Base-by-base conservation (phyloP, 208 protist genomes). In the Trypanosoma scelopori region DNA sequence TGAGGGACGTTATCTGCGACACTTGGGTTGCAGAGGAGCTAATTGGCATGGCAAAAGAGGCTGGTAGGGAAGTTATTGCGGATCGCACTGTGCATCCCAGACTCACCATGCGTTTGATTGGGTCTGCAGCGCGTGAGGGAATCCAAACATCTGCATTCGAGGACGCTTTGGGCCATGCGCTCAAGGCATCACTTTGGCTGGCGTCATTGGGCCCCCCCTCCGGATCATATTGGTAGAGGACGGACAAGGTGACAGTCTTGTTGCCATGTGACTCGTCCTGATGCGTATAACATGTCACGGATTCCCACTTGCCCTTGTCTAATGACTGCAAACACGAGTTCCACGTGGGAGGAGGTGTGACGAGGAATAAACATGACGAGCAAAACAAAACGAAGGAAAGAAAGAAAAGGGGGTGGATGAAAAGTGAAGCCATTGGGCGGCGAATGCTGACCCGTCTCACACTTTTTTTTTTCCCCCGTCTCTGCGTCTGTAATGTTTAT, bases 1-100 rank as follows among this genome's bases (percentile, higher is more conserved):
- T 93, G 15, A 58, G 81, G 7, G 83, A 89, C 25, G 61, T 93
- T n/a, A 81, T 93, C 55, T 65, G 79, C 37, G 90, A 95, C 59
- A 15, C 59, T 13, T 95, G 86, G 85, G 90, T 95, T 52, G 76
- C 77, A 47, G 90, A 95, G 55, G 85, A 95, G 56, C 85, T 95
- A 22, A 69, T 93, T 32, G 79, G 68, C 22, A 69, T 91, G 46
- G 83, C 74, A 16, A 71, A 74, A 49, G 79, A 86, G 27, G 55
- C 83, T 1, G 77, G 76, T 1, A 79, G 71, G 23, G 74, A 76
- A 9, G 63, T 91, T 27, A 78, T 79, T 57, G 49, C 37, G 18
- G 87, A 95, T 78, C 65, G 51, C 1, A 69, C 72, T 37, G 45
- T 95, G 6, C 89, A 78, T 67, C 86, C 85, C 18, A 50, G 56